Conservation (phyloP, 108 stramenopile species). For the Parietichytrium sp. region DNA sequence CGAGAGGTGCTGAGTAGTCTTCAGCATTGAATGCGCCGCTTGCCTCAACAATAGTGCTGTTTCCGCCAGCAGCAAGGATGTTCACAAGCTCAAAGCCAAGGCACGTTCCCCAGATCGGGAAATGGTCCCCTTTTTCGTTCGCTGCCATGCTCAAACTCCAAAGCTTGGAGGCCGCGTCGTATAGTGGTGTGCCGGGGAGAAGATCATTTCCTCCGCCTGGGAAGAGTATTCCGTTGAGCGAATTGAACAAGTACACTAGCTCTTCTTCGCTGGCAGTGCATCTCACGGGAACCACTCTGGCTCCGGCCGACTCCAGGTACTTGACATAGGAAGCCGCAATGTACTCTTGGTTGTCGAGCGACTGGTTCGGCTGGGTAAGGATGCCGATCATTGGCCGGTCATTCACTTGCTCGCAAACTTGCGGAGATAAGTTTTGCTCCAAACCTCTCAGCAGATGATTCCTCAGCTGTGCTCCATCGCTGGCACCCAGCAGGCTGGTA, state of each 20-base stretch:
- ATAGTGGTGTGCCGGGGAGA: slow-evolving; percentile 37
- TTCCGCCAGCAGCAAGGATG: slow-evolving; percentile 36
- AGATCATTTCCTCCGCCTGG: slow-evolving; percentile 48
- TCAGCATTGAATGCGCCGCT: slow-evolving; percentile 59
- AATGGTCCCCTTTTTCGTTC: slow-evolving; percentile 54
- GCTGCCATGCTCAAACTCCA: slow-evolving; percentile 34
- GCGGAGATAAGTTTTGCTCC: too few species aligned
- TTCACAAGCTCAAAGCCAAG: slow-evolving; percentile 78
- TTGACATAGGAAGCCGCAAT: slow-evolving; percentile 30
- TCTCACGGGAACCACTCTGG: slow-evolving; percentile 69
- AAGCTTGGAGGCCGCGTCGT: slow-evolving; percentile 41
- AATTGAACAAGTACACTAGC: slow-evolving; percentile 57
- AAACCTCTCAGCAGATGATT: too few species aligned
- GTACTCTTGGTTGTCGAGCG: not conserved
- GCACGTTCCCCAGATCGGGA: slow-evolving; percentile 85
- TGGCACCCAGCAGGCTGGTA: too few species aligned
- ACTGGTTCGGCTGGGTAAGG: not conserved
- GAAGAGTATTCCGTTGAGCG: slow-evolving; percentile 60
- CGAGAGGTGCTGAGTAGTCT: slow-evolving; percentile 66
- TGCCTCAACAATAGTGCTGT: slow-evolving; percentile 47
- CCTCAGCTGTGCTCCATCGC: too few species aligned
- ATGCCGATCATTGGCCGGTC: slow-evolving; percentile 3
- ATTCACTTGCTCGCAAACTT: slow-evolving; percentile 13
- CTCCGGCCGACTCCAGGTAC: slow-evolving; percentile 73
- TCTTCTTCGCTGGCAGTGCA: slow-evolving; percentile 60